Evolutionary conservation across 345 rosid genomes (phyloP).

Genomic region (Gossypium arboreum): DNA sequence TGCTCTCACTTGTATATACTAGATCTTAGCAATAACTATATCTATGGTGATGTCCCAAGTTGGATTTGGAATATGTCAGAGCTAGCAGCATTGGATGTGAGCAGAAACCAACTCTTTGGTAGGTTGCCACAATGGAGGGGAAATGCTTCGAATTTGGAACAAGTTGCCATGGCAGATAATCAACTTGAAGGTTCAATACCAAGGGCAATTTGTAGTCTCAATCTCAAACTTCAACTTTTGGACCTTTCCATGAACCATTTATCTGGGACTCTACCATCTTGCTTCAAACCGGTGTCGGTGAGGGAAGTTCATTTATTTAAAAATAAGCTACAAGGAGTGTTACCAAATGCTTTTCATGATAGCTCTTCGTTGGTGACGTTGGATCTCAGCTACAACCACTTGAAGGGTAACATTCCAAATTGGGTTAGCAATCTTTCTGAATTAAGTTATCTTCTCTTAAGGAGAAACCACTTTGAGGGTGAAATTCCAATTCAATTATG

Average conservation of each 20-base stretch:
- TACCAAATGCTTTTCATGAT: background rate
- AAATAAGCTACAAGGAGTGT: background rate
- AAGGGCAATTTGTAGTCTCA: too few species aligned
- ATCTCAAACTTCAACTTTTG: too few species aligned
- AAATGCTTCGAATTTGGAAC: too few species aligned
- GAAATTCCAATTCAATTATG: constrained; percentile 20
- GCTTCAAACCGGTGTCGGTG: background rate
- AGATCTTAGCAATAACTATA: constrained; percentile 19
- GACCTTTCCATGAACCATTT: too few species aligned
- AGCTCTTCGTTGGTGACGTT: background rate
- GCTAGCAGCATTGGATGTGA: too few species aligned
- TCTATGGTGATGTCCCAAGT: constrained; percentile 10
- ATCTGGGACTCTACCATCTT: constrained; percentile 10
- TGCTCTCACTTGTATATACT: background rate
- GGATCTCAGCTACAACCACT: constrained; percentile 7
- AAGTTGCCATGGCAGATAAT: too few species aligned
- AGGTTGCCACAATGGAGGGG: too few species aligned
- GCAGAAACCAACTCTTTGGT: too few species aligned
- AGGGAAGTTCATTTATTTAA: background rate
- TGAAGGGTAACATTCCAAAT: background rate
- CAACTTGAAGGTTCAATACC: too few species aligned
- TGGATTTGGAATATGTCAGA: background rate
- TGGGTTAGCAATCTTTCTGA: background rate
- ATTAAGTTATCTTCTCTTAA: constrained; percentile 18
- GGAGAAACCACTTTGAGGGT: constrained; percentile 20